A percentile compares a stretch with the other conserved stretches of the same genome.
phyloP scores from a whole-genome alignment of 2,329 filamentous ascomycete species.

The Capronia americana region DNA sequence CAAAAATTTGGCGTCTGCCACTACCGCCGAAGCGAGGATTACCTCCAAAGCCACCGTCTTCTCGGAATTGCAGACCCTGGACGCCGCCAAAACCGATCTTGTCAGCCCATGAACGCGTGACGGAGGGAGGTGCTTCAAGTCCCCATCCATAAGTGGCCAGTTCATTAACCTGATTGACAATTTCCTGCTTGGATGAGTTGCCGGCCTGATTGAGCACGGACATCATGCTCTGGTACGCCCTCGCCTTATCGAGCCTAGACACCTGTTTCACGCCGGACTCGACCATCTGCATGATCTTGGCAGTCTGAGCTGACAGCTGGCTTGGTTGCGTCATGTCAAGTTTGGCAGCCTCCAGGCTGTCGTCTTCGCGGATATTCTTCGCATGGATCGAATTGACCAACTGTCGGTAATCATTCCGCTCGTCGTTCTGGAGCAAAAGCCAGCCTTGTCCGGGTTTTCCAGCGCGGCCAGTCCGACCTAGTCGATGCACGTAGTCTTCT shows the following conservation, averaged over 20 bases:
- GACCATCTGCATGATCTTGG: conserved; percentile 46
- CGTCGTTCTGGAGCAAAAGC: conserved; percentile 64
- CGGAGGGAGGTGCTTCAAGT: conserved; percentile 49
- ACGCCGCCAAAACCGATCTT: conserved; percentile 44
- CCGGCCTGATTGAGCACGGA: conserved; percentile 37
- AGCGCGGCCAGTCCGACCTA: conserved; percentile 49
- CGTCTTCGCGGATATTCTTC: conserved; percentile 53
- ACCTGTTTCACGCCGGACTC: conserved; percentile 49
- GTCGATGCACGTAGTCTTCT: conserved; percentile 56
- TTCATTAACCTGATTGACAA: conserved; percentile 55
- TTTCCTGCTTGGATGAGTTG: conserved; percentile 44
- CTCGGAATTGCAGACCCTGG: conserved; percentile 40
- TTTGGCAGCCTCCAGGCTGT: conserved; percentile 49
- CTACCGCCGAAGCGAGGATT: conserved; percentile 10
- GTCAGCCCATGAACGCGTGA: conserved; percentile 38
- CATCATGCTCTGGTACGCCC: conserved; percentile 44
- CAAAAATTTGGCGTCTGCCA: conserved; percentile 12
- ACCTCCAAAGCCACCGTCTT: conserved; percentile 18
- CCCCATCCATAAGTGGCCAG: conserved; percentile 57
- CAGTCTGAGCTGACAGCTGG: conserved; percentile 40
- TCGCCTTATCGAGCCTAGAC: conserved; percentile 40
- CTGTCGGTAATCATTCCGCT: conserved; percentile 50
- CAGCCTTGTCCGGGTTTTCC: conserved; percentile 68
- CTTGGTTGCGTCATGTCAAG: conserved; percentile 46
- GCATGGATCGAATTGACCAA: conserved; percentile 62